Evolutionary conservation across 1,284 basidiomycete genomes (phyloP), one percentile per base, ranked within the genome.

Genomic region (Fomitopsis palustris): DNA sequence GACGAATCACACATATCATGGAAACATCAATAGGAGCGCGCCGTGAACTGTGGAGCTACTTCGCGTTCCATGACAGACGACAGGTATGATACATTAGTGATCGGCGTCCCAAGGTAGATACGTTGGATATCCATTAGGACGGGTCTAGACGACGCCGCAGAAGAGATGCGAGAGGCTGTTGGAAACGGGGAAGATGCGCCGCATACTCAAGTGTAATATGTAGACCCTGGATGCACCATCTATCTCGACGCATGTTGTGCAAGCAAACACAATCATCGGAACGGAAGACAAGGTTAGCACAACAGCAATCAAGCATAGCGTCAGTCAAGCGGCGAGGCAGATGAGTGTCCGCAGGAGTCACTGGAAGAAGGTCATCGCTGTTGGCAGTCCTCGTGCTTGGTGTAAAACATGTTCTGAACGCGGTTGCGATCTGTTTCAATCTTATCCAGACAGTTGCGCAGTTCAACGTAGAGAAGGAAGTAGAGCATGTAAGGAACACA

Each of bases 391-490:
- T 61, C 60, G 45, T 65, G 63, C 35, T 63, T 60, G 29, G 61
- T 61, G 47, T 67, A 63, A 56, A 63, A 61, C 62, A 67, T 63
- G 58, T 62, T 67, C 54, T 67, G 66, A 49, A 64, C 63, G n/a
- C 61, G 62, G 35, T 61, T 57, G 41, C 51, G 61, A 39, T 67
- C 59, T 39, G 49, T 63, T 27, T 42, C 56, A 6, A 65, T 47
- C 66, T 67, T 6, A 47, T 16, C 45, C 16, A 23, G 23, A 14
- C 25, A 19, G 31, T 43, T 43, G 12, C 41, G 25, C 29, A 41
- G 33, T 42, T 31, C 42, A 41, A 10, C 45, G 25, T 27, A 8
- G 25, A n/a, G 27, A 29, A 21, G 4, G 29, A n/a, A 25, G 14
- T 17, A 23, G 27, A 29, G 4, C 16, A 17, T 19, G 1, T 6